phyloP scores from a whole-genome alignment of 345 rosid species.

The Gossypium bickii region DNA sequence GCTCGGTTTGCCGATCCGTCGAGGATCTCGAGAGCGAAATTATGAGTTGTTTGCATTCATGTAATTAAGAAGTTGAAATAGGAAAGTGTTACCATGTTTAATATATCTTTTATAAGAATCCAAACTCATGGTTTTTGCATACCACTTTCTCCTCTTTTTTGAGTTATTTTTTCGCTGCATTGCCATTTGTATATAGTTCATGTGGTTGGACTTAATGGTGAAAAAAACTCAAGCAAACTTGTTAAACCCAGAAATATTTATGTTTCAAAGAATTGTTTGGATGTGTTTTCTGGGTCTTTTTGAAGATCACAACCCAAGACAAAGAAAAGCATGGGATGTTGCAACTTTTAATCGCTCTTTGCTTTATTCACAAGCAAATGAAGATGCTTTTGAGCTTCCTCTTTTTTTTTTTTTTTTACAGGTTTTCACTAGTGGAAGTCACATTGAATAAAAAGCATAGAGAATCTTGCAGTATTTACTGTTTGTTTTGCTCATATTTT shows the following conservation, averaged over 20 bases:
- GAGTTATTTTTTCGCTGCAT: neutral
- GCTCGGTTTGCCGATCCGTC: conserved; percentile 29
- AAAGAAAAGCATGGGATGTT: neutral
- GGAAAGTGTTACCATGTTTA: neutral
- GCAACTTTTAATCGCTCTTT: neutral
- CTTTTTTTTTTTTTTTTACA: neutral
- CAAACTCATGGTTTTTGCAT: neutral
- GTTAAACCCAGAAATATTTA: neutral
- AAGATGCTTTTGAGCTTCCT: neutral
- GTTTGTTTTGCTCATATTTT: neutral
- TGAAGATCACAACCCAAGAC: no score
- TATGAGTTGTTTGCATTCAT: neutral
- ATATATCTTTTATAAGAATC: neutral
- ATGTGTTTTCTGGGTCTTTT: neutral
- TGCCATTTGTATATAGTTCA: neutral
- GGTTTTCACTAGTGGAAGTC: neutral
- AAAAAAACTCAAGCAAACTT: neutral
- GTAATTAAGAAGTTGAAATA: neutral
- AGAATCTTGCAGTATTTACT: neutral
- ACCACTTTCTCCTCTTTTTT: neutral
- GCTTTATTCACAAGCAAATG: conserved; percentile 3
- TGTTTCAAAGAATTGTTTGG: conserved; percentile 2
- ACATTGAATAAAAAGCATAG: neutral
- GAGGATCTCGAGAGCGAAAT: neutral
- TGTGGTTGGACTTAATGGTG: no score